Percentiles rank a stretch among this genome's conserved stretches.
phyloP scores from a whole-genome alignment of 768 basidiomycete genomes.

The Suillus lakei region DNA sequence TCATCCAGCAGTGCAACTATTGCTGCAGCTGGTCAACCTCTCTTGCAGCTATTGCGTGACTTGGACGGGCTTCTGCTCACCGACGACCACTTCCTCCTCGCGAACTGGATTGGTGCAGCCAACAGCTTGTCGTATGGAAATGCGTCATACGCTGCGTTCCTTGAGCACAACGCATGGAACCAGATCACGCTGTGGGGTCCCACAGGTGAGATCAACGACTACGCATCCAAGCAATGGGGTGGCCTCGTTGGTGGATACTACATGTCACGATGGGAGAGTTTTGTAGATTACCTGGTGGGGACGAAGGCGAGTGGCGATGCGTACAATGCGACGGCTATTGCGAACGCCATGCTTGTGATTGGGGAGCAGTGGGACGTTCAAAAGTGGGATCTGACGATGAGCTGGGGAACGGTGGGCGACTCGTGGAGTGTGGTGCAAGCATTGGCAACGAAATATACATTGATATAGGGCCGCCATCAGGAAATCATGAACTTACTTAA shows the following conservation, averaged over 20 bases:
- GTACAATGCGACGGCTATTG: slow-evolving; percentile 34
- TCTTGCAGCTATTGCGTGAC: slow-evolving; percentile 36
- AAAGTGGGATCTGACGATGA: slow-evolving; percentile 20
- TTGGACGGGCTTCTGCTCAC: slow-evolving; percentile 41
- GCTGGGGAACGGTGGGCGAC: slow-evolving; percentile 25
- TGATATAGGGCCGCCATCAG: no score
- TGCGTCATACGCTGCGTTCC: slow-evolving; percentile 36
- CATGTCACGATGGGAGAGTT: slow-evolving; percentile 38
- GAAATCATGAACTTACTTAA: no score
- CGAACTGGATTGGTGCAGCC: slow-evolving; percentile 42
- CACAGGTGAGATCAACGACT: slow-evolving; percentile 45
- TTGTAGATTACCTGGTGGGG: slow-evolving; percentile 36
- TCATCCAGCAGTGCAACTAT: slow-evolving; percentile 25
- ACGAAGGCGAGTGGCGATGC: slow-evolving; percentile 31
- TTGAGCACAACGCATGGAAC: slow-evolving; percentile 45
- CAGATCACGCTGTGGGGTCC: slow-evolving; percentile 51
- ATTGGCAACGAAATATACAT: slow-evolving; percentile 19
- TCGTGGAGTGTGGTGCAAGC: slow-evolving; percentile 23
- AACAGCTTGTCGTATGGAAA: slow-evolving; percentile 34
- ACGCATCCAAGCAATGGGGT: slow-evolving; percentile 49
- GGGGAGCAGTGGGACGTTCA: slow-evolving; percentile 36
- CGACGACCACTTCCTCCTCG: slow-evolving; percentile 37
- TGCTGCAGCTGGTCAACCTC: slow-evolving; percentile 26
- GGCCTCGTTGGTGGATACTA: slow-evolving; percentile 46
- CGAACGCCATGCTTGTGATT: slow-evolving; percentile 34